Base-by-base conservation (phyloP, 805 yeast genomes). In the Candida sanyiensis region DNA sequence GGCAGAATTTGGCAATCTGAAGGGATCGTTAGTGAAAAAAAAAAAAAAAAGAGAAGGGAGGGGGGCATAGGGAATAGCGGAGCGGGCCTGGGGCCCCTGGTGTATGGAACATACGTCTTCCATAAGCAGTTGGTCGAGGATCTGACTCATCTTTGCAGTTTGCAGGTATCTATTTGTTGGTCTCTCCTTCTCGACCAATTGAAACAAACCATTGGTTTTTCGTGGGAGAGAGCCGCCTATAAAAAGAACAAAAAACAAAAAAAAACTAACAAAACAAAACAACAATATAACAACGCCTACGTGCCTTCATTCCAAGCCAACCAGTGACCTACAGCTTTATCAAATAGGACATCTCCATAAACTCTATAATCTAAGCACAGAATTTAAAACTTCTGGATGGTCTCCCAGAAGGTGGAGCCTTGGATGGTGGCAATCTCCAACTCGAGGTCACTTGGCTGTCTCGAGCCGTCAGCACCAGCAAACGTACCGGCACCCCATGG, bases 401-500 rank as follows among this genome's bases (percentile, higher is more conserved):
- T 66, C 38, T 65, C 59, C 54, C 66, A 78, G 63, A 86, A 86
- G 24, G 67, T 57, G 42, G 65, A 58, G 57, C 94, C 95, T 66
- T 85, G 95, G 40, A 64, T 64, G 37, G 57, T 54, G 21, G 87
- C 89, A 39, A 83, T 59, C 47, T 71, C 71, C 57, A 71, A 63
- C 62, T 86, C 95, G 40, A 80, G 63, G 15, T 66, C 70, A 33
- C 78, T 50, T 23, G 87, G 82, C 47, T 67, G 64, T 66, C 93
- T 77, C 7, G 83, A 73, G 35, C 94, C 95, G 56, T 82, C 90
- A 35, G 71, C 66, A 34, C 77, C 85, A 25, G 95, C 88, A 51
- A 72, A 68, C 27, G 84, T 66, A 49, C 95, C 95, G 28, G 95
- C 80, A 58, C 95, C 95, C 86, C 88, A 86, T 33, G 95, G 77